A percentile compares a stretch with the other conserved stretches of the same genome.
phyloP scores from a whole-genome alignment of 768 basidiomycete genomes.

The Kwoniella shandongensis region DNA sequence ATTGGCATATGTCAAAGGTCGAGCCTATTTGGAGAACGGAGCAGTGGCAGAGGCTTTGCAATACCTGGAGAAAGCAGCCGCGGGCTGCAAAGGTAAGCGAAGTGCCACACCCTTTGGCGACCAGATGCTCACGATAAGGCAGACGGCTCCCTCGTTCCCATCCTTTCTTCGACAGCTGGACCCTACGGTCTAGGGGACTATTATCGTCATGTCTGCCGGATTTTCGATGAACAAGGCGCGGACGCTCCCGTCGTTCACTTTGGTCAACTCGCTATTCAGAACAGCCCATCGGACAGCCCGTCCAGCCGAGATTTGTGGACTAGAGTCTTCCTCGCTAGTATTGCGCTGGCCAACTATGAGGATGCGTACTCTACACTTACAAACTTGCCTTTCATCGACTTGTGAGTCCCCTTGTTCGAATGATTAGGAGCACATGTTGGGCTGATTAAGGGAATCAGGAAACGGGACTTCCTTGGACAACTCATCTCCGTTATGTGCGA shows the following conservation, averaged over 20 bases:
- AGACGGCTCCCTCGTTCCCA: slow-evolving; percentile 30
- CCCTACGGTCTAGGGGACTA: slow-evolving; percentile 61
- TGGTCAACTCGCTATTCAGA: slow-evolving; percentile 75
- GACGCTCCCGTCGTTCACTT: slow-evolving; percentile 70
- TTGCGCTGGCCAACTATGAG: slow-evolving; percentile 73
- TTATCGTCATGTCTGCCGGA: slow-evolving; percentile 71
- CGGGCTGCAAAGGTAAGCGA: slow-evolving; percentile 46
- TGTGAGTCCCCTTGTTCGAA: slow-evolving; percentile 61
- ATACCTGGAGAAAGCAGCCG: slow-evolving; percentile 71
- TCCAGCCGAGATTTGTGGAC: slow-evolving; percentile 75
- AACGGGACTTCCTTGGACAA: slow-evolving; percentile 75
- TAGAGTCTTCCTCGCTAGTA: slow-evolving; percentile 71
- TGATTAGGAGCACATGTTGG: too few species aligned
- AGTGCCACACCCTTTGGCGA: neutral
- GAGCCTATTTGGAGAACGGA: slow-evolving; percentile 66
- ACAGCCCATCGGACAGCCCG: slow-evolving; percentile 58
- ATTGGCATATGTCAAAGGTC: slow-evolving; percentile 69
- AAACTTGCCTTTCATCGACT: slow-evolving; percentile 68
- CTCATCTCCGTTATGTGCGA: slow-evolving; percentile 93
- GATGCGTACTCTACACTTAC: slow-evolving; percentile 82
- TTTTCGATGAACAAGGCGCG: slow-evolving; percentile 66
- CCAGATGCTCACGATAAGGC: slow-evolving; percentile 56
- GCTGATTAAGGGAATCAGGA: slow-evolving; percentile 59
- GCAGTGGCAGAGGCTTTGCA: slow-evolving; percentile 71
- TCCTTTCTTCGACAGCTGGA: slow-evolving; percentile 13